Evolutionary conservation across 805 yeast species (phyloP).

Genomic region (Candida pseudoglaebosa): DNA sequence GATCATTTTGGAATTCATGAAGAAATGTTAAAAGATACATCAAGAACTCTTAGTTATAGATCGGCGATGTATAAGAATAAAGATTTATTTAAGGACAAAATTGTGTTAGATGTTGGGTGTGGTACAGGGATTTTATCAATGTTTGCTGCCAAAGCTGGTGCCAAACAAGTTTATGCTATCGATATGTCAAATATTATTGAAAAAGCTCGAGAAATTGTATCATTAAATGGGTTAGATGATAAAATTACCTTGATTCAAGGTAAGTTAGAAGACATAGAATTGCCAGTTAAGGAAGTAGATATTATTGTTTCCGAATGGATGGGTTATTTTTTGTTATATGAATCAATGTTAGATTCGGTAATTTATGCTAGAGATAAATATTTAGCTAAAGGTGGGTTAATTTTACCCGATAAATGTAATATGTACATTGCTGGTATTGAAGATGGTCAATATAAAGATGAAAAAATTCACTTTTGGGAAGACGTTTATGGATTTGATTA

Average conservation of each 20-base stretch:
- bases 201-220: conserved; percentile 89
- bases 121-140: conserved; percentile 97
- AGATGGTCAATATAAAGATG: conserved; percentile 87
- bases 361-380: conserved; percentile 90
- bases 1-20: conserved; percentile 98
- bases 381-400: conserved; percentile 76
- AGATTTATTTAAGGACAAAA: conserved; percentile 83
- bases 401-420: conserved; percentile 90
- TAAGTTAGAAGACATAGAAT: conserved; percentile 84
- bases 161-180: conserved; percentile 94
- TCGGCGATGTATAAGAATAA: conserved; percentile 89
- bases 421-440: conserved; percentile 90
- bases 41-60: conserved; percentile 87
- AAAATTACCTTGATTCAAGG: conserved; percentile 88
- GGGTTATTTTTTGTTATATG: conserved; percentile 96
- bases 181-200: conserved; percentile 96
- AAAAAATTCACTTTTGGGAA: conserved; percentile 91
- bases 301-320: conserved; percentile 98
- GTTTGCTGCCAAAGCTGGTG: conserved; percentile 99
- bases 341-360: conserved; percentile 97
- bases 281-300: conserved; percentile 88
- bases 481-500: conserved; percentile 97
- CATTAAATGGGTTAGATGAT: conserved; percentile 77
- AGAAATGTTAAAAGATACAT: conserved; percentile 95
- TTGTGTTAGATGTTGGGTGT: conserved; percentile 97